Percentiles rank a stretch among this genome's conserved stretches.
These are phyloP conservation scores for Diaporthe citrichinensis DNA, from an alignment of 2,329 filamentous ascomycete species.

Conservation along the genomic window DNA sequence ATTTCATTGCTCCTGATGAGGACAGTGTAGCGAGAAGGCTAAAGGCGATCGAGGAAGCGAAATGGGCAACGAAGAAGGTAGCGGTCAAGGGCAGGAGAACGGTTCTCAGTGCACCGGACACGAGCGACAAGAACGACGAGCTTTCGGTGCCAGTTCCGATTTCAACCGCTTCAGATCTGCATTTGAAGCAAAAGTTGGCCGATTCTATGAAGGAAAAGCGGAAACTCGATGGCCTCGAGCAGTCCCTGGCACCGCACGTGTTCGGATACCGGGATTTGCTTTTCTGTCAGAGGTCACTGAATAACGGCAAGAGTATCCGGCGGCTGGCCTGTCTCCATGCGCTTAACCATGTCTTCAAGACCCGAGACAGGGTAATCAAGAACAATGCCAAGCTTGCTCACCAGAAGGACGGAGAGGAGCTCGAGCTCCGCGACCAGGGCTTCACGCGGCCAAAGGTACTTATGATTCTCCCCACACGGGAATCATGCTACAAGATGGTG, in stretches of 20 bases:
- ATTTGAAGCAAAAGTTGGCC: slow-evolving; percentile 80
- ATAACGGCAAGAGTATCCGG: slow-evolving; percentile 78
- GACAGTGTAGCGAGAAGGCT: slow-evolving; percentile 69
- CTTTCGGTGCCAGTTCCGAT: slow-evolving; percentile 53
- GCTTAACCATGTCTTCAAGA: slow-evolving; percentile 95
- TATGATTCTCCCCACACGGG: slow-evolving; percentile 88
- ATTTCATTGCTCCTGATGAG: slow-evolving; percentile 81
- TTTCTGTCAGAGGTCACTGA: slow-evolving; percentile 78
- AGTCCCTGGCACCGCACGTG: slow-evolving; percentile 77
- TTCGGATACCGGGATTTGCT: slow-evolving; percentile 89
- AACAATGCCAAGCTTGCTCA: slow-evolving; percentile 86
- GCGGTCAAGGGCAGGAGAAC: slow-evolving; percentile 63
- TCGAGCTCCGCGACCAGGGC: slow-evolving; percentile 90
- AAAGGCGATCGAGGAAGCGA: slow-evolving; percentile 61
- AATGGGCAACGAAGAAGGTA: slow-evolving; percentile 66
- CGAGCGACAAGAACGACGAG: slow-evolving; percentile 50
- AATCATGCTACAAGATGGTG: slow-evolving; percentile 85
- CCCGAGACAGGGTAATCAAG: slow-evolving; percentile 90
- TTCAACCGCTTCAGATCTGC: slow-evolving; percentile 61
- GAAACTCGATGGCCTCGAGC: slow-evolving; percentile 73
- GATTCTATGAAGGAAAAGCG: slow-evolving; percentile 67
- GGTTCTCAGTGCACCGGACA: slow-evolving; percentile 62
- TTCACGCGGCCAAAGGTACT: slow-evolving; percentile 96
- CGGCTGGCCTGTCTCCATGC: slow-evolving; percentile 85
- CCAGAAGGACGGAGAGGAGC: slow-evolving; percentile 72